Percentiles rank a stretch among this genome's conserved stretches.
phyloP scores from a whole-genome alignment of 257 asterid genomes.

The Solanum bukasovii region DNA sequence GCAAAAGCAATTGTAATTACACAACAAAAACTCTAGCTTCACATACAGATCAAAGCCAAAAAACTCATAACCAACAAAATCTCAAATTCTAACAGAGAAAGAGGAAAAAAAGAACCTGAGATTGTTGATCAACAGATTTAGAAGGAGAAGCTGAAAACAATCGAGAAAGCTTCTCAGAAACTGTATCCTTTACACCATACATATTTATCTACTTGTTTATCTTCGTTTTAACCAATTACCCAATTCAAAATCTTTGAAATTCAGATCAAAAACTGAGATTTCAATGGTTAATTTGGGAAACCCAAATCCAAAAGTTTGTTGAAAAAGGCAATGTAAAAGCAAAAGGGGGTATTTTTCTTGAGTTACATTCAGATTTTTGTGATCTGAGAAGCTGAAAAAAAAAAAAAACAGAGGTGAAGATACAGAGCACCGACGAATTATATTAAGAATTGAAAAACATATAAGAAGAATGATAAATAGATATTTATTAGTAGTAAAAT shows the following conservation, averaged over 20 bases:
- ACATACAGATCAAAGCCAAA: constrained; percentile 7
- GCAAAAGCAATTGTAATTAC: neutral
- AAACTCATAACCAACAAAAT: neutral
- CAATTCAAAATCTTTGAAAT: neutral
- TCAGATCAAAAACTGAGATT: neutral
- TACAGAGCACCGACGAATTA: neutral
- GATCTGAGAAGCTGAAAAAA: neutral
- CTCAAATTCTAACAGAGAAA: neutral
- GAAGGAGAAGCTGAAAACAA: constrained; percentile 70
- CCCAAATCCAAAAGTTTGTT: neutral
- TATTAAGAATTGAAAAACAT: neutral
- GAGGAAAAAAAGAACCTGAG: constrained; percentile 43
- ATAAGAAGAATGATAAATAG: rapidly evolving
- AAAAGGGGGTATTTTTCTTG: neutral
- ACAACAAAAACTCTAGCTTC: neutral
- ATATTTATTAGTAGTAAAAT: neutral
- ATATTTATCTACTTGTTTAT: constrained; percentile 11
- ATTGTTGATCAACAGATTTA: constrained; percentile 37
- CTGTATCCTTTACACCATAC: constrained; percentile 61
- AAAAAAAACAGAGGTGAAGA: neutral
- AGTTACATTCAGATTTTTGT: neutral
- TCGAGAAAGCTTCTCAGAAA: constrained; percentile 58
- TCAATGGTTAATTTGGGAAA: neutral
- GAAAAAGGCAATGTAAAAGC: neutral
- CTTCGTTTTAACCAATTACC: neutral